Percentiles rank a stretch among this genome's conserved stretches.
phyloP scores from a whole-genome alignment of 2,329 filamentous ascomycete species.

The Cryphonectria parasitica region DNA sequence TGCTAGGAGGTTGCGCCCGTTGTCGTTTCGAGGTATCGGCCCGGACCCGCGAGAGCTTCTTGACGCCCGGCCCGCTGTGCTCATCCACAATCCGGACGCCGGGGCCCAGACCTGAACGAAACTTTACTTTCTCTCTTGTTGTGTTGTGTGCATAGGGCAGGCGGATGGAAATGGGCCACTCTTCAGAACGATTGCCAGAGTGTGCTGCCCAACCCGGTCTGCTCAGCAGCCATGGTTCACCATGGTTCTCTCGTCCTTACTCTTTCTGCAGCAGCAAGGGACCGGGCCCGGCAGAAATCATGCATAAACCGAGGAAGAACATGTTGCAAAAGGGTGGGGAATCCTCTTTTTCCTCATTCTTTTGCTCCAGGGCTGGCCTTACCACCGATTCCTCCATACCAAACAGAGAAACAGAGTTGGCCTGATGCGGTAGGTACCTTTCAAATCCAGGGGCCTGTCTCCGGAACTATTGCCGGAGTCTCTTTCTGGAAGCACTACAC shows the following conservation, averaged over 20 bases:
- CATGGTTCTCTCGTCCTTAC: no score
- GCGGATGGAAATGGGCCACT: no score
- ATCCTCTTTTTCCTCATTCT: not conserved
- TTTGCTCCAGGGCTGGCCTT: not conserved
- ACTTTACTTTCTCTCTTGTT: not conserved
- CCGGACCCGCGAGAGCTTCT: conserved; percentile 2
- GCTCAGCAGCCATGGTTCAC: not conserved
- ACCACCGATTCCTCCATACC: not conserved
- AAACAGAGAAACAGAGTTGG: not conserved
- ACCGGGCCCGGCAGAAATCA: not conserved
- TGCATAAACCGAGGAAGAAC: not conserved
- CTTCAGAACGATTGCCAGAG: not conserved
- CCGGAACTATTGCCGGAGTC: conserved; percentile 14
- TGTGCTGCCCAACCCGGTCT: not conserved
- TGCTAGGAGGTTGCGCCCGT: not conserved
- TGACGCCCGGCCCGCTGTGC: conserved; percentile 7
- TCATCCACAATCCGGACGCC: not conserved
- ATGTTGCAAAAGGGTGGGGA: not conserved
- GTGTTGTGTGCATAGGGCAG: not conserved
- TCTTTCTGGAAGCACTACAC: conserved; percentile 11
- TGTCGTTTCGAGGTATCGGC: not conserved
- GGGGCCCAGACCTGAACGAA: not conserved
- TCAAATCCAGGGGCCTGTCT: conserved; percentile 1
- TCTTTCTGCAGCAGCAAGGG: not conserved
- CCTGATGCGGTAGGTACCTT: conserved; percentile 9